Evolutionary conservation across 176 grass and related monocot genomes (phyloP).

Genomic region (Sorghum bicolor): DNA sequence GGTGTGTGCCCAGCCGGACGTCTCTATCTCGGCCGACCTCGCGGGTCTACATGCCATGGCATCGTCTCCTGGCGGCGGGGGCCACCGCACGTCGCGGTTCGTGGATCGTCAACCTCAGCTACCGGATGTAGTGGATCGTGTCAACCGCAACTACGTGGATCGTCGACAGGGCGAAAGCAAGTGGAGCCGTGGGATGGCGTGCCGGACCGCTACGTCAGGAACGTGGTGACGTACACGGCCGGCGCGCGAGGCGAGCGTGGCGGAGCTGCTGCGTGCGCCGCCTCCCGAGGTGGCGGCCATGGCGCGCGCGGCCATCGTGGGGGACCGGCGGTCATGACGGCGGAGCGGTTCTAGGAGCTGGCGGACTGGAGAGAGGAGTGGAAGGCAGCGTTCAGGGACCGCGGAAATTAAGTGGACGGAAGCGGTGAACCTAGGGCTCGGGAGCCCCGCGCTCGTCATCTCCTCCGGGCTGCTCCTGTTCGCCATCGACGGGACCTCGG

Average conservation of each 20-base stretch:
- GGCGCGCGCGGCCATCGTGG: constrained; percentile 36
- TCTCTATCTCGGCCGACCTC: too few relatives aligned
- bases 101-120: constrained; percentile 35
- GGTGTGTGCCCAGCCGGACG: too few relatives aligned
- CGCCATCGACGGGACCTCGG: constrained; percentile 52
- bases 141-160: too few relatives aligned
- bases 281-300: constrained; percentile 31
- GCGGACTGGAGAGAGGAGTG: constrained; percentile 74
- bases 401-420: constrained; percentile 82
- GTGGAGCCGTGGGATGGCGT: constrained; percentile 41
- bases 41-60: too few relatives aligned
- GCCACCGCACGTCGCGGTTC: too few relatives aligned
- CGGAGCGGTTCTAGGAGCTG: constrained; percentile 59
- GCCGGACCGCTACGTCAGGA: constrained; percentile 49
- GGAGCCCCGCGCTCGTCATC: constrained; percentile 56
- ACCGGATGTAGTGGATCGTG: too few relatives aligned
- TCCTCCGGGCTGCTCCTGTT: constrained; percentile 44
- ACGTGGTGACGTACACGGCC: constrained; percentile 52
- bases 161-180: constrained; percentile 47
- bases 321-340: constrained; percentile 20
- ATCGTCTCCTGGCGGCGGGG: too few relatives aligned
- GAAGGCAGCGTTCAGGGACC: constrained; percentile 47
- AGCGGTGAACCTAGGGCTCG: constrained; percentile 59
- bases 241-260: constrained; percentile 44
- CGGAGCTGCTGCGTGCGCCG: constrained; percentile 29